phyloP scores from a whole-genome alignment of 2,329 filamentous ascomycete genomes.

The Fusarium sambucinum region DNA sequence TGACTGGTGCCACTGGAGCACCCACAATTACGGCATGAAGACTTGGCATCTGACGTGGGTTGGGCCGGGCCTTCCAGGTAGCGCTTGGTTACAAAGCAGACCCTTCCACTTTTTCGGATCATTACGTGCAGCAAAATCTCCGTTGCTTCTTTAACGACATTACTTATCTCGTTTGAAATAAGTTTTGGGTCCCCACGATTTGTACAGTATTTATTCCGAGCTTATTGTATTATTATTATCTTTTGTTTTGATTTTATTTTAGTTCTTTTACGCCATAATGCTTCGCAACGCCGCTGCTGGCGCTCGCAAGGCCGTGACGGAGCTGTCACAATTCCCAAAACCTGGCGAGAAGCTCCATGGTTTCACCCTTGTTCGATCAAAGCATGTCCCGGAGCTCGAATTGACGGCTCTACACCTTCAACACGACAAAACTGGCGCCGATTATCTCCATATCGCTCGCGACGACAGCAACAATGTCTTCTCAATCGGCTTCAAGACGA shows the following conservation, averaged over 20 bases:
- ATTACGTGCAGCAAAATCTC: constrained; percentile 47
- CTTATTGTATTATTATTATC: constrained; percentile 42
- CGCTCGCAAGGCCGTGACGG: constrained; percentile 75
- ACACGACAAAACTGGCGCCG: constrained; percentile 94
- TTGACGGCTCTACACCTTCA: constrained; percentile 89
- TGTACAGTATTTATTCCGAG: constrained; percentile 34
- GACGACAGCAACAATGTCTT: constrained; percentile 99
- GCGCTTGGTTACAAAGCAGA: constrained; percentile 36
- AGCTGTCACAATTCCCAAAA: constrained; percentile 79
- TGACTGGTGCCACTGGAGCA: constrained; percentile 30
- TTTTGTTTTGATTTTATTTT: not conserved
- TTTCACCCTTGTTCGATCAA: constrained; percentile 88
- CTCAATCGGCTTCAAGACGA: constrained; percentile 98
- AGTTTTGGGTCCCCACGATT: constrained; percentile 7
- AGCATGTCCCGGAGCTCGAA: constrained; percentile 94
- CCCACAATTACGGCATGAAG: constrained; percentile 40
- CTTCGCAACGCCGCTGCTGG: constrained; percentile 65
- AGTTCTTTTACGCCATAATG: constrained; percentile 53
- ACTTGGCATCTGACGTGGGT: constrained; percentile 42
- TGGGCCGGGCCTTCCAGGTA: constrained; percentile 7
- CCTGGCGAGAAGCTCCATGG: constrained; percentile 90
- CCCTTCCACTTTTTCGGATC: constrained; percentile 38
- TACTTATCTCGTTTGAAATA: constrained; percentile 15
- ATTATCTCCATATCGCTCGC: constrained; percentile 93
- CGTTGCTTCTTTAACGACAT: constrained; percentile 29